Conservation (phyloP, 1,284 basidiomycete genomes). For the Irpex sp. region DNA sequence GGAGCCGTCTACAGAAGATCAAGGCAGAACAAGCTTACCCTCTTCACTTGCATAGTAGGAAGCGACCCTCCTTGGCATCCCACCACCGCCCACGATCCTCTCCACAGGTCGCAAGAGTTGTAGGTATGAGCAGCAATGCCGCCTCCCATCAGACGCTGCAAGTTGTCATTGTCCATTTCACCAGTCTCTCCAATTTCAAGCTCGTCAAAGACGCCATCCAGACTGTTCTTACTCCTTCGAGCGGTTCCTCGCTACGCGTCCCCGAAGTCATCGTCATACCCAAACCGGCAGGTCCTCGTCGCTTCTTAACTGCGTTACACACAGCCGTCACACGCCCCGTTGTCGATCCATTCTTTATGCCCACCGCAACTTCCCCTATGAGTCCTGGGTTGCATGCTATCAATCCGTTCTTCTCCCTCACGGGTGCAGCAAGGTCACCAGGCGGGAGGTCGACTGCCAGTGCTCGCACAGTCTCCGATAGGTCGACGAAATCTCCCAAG, state of each 20-base stretch:
- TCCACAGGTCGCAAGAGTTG: slow-evolving; percentile 63
- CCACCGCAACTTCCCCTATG: slow-evolving; percentile 88
- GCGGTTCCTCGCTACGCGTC: slow-evolving; percentile 33
- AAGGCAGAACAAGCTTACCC: slow-evolving; percentile 53
- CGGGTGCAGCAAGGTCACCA: slow-evolving; percentile 36
- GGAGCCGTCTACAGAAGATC: slow-evolving; percentile 63
- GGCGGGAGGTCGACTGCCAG: slow-evolving; percentile 40
- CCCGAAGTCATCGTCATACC: slow-evolving; percentile 94
- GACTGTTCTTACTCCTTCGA: slow-evolving; percentile 51
- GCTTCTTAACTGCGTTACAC: slow-evolving; percentile 86
- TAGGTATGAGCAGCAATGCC: slow-evolving; percentile 30
- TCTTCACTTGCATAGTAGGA: slow-evolving; percentile 38
- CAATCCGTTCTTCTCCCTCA: slow-evolving; percentile 41
- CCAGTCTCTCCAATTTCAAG: slow-evolving; percentile 86
- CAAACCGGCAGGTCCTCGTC: slow-evolving; percentile 90
- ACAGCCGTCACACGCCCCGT: slow-evolving; percentile 81
- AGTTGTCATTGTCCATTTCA: slow-evolving; percentile 83
- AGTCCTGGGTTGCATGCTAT: slow-evolving; percentile 53
- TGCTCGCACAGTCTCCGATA: slow-evolving; percentile 56
- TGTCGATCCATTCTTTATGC: slow-evolving; percentile 86
- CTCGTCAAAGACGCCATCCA: slow-evolving; percentile 83
- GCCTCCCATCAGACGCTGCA: slow-evolving; percentile 30
- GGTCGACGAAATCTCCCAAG: slow-evolving; percentile 52
- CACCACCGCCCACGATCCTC: slow-evolving; percentile 75
- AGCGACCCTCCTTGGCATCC: slow-evolving; percentile 72